Evolutionary conservation across 805 yeast genomes (phyloP), one percentile per base, ranked within the genome.

Genomic region (Hanseniaspora meyeri): DNA sequence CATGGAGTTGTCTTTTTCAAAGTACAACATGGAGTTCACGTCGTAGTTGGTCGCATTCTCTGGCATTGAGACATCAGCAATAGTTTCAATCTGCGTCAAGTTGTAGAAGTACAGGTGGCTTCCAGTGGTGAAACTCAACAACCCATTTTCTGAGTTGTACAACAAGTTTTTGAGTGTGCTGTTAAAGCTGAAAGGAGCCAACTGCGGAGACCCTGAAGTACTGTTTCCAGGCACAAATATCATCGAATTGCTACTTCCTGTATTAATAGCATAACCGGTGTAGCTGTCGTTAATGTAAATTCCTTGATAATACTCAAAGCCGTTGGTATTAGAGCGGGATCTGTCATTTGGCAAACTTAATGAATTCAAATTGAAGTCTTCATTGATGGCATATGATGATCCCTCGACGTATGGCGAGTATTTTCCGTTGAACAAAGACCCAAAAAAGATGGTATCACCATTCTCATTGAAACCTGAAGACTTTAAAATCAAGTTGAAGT

Each of bases 181-280:
- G 12, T 51, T 27, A 12, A 51, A 51, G 39, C 42, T 38, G 17
- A 40, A 49, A 17, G 59, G 56, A 19, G 55, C 42, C 16, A 50
- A 20, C 17, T 43, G 29, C 14, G 57, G 51, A 3, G 55, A 10
- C 17, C 39, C 39, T 17, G 17, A 7, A 14, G 49, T 36, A 7
- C 27, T 20, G 27, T 55, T 54, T 5, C 11, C 29, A 39, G 34
- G 37, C 14, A 56, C 46, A 39, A 56, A 43, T 16, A 56, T 45
- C 51, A 56, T 47, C 8, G 48, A 34, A 11, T 51, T 16, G 10
- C 24, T 32, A 9, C 11, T 3, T 0, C 40, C 40, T 12, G 54
- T 48, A 11, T 60, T 60, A 20, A 91, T 93, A 9, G 86, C 89
- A 50, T 85, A 67, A 0, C 78, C 76, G 43, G 81, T 69, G 11